Evolutionary conservation across 2,329 filamentous ascomycete species (phyloP), one percentile per base, ranked within the genome.

Genomic region (Chrysoporthe puriensis): DNA sequence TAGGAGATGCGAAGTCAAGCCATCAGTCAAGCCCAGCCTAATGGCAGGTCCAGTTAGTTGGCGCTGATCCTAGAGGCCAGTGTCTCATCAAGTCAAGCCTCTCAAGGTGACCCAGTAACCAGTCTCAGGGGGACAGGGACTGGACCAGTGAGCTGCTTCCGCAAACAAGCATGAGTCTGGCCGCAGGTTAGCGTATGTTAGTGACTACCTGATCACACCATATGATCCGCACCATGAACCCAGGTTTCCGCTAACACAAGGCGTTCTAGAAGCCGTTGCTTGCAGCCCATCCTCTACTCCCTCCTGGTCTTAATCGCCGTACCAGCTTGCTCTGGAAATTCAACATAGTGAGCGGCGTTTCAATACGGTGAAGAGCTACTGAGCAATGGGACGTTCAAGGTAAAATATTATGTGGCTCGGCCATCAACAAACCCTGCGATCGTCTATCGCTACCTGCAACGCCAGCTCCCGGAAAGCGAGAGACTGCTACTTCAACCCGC

Each of bases 11-110:
- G 50, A 54, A 16, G 50, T 26, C 50, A 32, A 32, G 16, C 54
- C 32, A 40, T 26, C 26, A 6, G 34, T 57, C 36, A 9, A 40
- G 36, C 36, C 36, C 36, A 40, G 36, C 9, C 54, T 13, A 40
- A 57, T 34, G 34, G 54, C 26, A 57, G 54, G 54, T 40, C 54
- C 26, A 34, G 32, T 54, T 32, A 54, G 50, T 32, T 54, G 50
- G 50, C 21, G 54, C 54, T 40, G 54, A 57, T 57, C 54, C 54
- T 57, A 40, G 18, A 57, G 54, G 54, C 54, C 54, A 57, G 54
- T 57, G 54, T 57, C 54, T 57, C 54, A 57, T 57, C 54, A 40
- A 40, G 54, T 11, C 32, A 57, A 57, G 54, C 54, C 54, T 57
- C 54, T 57, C 34, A 32, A 36, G 54, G 54, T 40, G n/a, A n/a